These are phyloP conservation scores for Curvularia lunata DNA, from an alignment of 2,329 filamentous ascomycete genomes.

Conservation along the genomic window DNA sequence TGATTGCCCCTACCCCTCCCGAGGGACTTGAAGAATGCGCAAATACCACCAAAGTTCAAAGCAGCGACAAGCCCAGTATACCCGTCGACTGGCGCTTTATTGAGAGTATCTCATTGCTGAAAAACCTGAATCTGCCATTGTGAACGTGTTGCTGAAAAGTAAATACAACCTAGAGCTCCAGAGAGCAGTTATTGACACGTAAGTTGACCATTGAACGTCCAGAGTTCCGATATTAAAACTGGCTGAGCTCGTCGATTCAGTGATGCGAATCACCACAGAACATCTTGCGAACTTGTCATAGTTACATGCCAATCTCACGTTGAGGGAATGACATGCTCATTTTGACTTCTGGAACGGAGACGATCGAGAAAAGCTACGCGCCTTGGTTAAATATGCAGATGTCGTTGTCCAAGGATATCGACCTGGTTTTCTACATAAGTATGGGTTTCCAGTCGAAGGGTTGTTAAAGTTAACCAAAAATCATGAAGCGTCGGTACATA, in stretches of 20 bases:
- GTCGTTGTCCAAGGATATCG: conserved; percentile 60
- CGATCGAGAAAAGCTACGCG: conserved; percentile 49
- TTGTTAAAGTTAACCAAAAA: conserved; percentile 52
- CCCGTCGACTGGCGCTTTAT: conserved; percentile 65
- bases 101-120: conserved; percentile 59
- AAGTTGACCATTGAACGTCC: neutral
- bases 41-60: conserved; percentile 52
- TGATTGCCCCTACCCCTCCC: conserved; percentile 49
- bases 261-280: conserved; percentile 54
- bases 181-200: conserved; percentile 56
- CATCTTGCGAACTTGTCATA: conserved; percentile 51
- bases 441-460: conserved; percentile 53
- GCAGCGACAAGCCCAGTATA: conserved; percentile 53
- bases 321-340: conserved; percentile 58
- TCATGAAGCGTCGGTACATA: conserved; percentile 46
- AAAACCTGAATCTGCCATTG: conserved; percentile 58
- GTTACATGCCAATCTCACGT: conserved; percentile 56
- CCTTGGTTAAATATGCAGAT: conserved; percentile 57
- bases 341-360: conserved; percentile 53
- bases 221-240: no score
- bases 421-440: conserved; percentile 56
- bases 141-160: conserved; percentile 54
- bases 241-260: conserved; percentile 56
- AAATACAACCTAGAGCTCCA: conserved; percentile 54
- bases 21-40: conserved; percentile 46